Evolutionary conservation across 495 filamentous ascomycete species (phyloP), one percentile per base, ranked within the genome.

Genomic region (Tuber borchii): DNA sequence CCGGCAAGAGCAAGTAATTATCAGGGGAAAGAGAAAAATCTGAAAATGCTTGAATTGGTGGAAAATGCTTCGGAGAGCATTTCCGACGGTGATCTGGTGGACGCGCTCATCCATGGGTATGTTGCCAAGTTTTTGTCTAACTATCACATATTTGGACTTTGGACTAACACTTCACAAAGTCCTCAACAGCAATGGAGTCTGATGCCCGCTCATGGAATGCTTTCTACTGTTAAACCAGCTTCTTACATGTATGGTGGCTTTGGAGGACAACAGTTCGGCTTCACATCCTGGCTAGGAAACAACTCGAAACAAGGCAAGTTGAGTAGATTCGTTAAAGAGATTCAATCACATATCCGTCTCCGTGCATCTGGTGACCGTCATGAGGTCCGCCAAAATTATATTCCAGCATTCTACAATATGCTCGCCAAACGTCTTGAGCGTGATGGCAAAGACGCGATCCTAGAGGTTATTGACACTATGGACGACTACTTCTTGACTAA

Each of bases 101-200:
- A 99, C 84, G 87, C 93, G 34, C 97, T 99, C 93, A 99, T 99
- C 71, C 95, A 98, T 84, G 95, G 95, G 26, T 74, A 74, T 26
- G 31, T 34, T 65, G 10, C 26, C 37, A 31, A 22, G 22, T 17
- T 22, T 72, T 40, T 39, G 31, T 5, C 73, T 22, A 17, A 72
- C 37, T 73, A 19, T 31, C n/a, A 31, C 22, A 74, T 40, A 39
- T 22, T 39, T 65, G 22, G 71, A 45, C 34, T 39, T 39, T 65
- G 22, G 71, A 45, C 46, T 39, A 45, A 39, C 34, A 17, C 48
- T 37, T 71, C 12, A 39, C 37, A 45, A 42, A 74, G 73, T 26
- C 91, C 92, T 17, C 96, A 99, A 83, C 95, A 98, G 78, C 95
- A 98, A 75, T 99, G 95, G 95, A 93, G 91, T 81, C 85, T 99